A percentile compares a stretch with the other conserved stretches of the same genome.
These are phyloP conservation scores for Neurospora discreta DNA, from an alignment of 495 filamentous ascomycete species.

Conservation along the genomic window DNA sequence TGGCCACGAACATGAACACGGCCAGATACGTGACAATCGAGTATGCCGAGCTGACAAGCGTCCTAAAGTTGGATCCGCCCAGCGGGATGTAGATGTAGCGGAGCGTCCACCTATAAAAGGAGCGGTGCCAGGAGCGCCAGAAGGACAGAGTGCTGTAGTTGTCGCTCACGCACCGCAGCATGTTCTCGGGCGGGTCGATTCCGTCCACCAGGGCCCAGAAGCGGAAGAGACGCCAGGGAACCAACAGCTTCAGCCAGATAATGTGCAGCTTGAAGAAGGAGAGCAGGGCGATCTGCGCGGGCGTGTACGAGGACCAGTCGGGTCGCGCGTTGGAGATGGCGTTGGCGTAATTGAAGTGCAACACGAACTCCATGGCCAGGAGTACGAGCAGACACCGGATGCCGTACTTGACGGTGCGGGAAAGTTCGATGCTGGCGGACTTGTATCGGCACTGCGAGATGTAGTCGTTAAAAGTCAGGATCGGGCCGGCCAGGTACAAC, in stretches of 20 bases:
- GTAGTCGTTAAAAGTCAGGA: conserved; percentile 97
- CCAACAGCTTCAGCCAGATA: conserved; percentile 94
- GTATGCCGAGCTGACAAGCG: conserved; percentile 23
- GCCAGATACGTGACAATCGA: conserved; percentile 59
- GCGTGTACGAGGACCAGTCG: conserved; percentile 71
- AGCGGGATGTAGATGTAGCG: conserved; percentile 92
- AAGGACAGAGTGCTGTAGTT: conserved; percentile 89
- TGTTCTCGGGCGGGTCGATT: conserved; percentile 94
- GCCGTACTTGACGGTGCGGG: conserved; percentile 64
- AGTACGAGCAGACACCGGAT: conserved; percentile 72
- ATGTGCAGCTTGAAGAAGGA: conserved; percentile 95
- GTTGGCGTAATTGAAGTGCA: conserved; percentile 88
- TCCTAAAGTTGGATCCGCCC: conserved; percentile 52
- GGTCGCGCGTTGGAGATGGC: conserved; percentile 80
- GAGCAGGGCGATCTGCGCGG: conserved; percentile 80
- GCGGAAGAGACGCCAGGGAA: conserved; percentile 96
- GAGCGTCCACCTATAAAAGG: conserved; percentile 86
- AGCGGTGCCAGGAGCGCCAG: conserved; percentile 93
- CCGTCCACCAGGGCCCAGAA: conserved; percentile 85
- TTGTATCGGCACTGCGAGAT: conserved; percentile 70
- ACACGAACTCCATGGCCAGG: conserved; percentile 84
- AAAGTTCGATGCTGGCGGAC: conserved; percentile 50
- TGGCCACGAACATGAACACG: conserved; percentile 95
- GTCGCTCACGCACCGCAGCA: conserved; percentile 92
- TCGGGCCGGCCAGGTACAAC: conserved; percentile 84